These are phyloP conservation scores for Daldinia loculata DNA, from an alignment of 495 filamentous ascomycete genomes.

Conservation along the genomic window DNA sequence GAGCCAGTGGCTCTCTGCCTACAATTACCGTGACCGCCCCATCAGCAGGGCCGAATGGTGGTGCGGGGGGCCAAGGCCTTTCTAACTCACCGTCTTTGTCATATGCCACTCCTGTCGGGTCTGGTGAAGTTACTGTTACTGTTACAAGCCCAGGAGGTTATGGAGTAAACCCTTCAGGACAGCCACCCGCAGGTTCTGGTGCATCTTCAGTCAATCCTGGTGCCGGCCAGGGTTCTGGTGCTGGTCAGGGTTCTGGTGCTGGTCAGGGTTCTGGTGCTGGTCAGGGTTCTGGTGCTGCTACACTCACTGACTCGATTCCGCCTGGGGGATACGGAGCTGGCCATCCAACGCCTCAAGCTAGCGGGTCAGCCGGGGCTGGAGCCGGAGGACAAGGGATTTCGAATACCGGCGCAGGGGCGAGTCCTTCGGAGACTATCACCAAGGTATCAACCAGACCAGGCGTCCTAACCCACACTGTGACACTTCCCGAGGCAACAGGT, in stretches of 20 bases:
- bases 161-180: constrained; percentile 22
- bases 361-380: constrained; percentile 2
- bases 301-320: constrained; percentile 27
- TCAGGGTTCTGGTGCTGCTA: constrained; percentile 10
- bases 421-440: constrained; percentile 17
- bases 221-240: constrained; percentile 25
- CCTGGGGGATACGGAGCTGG: constrained; percentile 33
- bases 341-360: constrained; percentile 31
- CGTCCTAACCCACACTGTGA: constrained; percentile 31
- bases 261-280: constrained; percentile 6
- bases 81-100: background rate
- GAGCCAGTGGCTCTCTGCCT: constrained; percentile 19
- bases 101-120: constrained; percentile 9
- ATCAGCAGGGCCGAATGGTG: constrained; percentile 23
- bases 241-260: constrained; percentile 7
- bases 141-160: constrained; percentile 26
- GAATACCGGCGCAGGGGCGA: background rate
- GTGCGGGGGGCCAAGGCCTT: constrained; percentile 35
- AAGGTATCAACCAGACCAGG: constrained; percentile 17
- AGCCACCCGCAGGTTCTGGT: constrained; percentile 20
- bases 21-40: constrained; percentile 30
- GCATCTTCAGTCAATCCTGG: constrained; percentile 12
- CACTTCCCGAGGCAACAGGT: constrained; percentile 27
- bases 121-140: constrained; percentile 24
- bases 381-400: constrained; percentile 15